phyloP scores from a whole-genome alignment of 2,329 filamentous ascomycete species.

The Penicillium thymicola region DNA sequence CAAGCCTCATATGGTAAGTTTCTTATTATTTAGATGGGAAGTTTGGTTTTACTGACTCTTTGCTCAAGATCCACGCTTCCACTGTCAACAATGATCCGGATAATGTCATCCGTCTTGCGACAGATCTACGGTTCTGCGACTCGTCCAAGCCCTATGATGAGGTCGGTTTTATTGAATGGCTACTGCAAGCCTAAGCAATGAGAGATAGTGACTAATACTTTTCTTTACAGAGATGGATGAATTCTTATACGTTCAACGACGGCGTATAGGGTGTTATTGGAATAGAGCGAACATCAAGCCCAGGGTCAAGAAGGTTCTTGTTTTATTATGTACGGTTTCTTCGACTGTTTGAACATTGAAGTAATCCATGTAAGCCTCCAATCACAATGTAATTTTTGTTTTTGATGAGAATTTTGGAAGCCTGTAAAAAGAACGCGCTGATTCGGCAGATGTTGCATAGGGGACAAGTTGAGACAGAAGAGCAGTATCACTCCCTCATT shows the following conservation, averaged over 20 bases:
- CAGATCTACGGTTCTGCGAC: slow-evolving; percentile 56
- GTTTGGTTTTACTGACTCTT: neutral
- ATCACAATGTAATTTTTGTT: neutral
- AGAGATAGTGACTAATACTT: neutral
- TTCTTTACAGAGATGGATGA: slow-evolving; percentile 37
- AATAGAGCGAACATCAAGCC: neutral
- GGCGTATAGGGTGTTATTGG: slow-evolving; percentile 22
- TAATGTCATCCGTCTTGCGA: slow-evolving; percentile 54
- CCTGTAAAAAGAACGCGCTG: neutral
- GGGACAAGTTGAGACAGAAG: neutral
- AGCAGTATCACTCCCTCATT: slow-evolving; percentile 11
- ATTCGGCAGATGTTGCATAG: neutral
- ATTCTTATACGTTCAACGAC: slow-evolving; percentile 38
- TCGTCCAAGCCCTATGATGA: slow-evolving; percentile 51
- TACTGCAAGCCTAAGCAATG: neutral
- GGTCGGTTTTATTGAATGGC: slow-evolving; percentile 15
- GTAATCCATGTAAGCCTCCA: neutral
- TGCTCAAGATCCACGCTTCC: slow-evolving; percentile 54
- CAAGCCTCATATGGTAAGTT: slow-evolving; percentile 37
- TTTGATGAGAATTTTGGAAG: neutral
- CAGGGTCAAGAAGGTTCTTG: too few species aligned
- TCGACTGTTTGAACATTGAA: neutral
- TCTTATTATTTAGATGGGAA: neutral
- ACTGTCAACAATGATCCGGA: slow-evolving; percentile 54
- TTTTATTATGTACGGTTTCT: too few species aligned